phyloP scores from a whole-genome alignment of 371 early-diverging fungal species.

The Amoeboradix gromovi region DNA sequence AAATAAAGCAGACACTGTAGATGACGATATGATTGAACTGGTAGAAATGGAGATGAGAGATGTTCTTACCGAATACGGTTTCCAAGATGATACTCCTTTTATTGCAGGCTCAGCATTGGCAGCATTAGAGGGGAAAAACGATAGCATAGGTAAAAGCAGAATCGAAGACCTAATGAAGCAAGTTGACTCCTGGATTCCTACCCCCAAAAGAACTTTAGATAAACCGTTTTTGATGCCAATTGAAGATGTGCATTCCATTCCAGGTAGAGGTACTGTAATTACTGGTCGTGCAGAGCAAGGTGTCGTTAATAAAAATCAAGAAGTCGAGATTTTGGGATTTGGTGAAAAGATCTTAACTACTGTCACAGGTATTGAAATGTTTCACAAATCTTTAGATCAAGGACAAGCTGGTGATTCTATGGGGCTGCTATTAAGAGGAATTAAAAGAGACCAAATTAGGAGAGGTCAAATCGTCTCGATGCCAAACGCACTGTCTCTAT shows the following conservation, averaged over 20 bases:
- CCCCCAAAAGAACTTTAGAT: conserved; percentile 71
- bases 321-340: conserved; percentile 85
- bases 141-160: conserved; percentile 62
- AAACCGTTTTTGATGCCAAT: conserved; percentile 93
- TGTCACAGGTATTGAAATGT: conserved; percentile 89
- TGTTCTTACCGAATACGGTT: conserved; percentile 62
- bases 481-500: conserved; percentile 67
- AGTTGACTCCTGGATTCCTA: conserved; percentile 73
- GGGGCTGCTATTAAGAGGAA: conserved; percentile 79
- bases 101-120: conserved; percentile 81
- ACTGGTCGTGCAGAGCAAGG: conserved; percentile 96
- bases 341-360: conserved; percentile 44
- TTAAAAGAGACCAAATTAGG: conserved; percentile 81
- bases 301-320: conserved; percentile 58
- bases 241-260: conserved; percentile 75
- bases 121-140: conserved; percentile 67
- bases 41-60: conserved; percentile 97
- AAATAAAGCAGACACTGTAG: conserved; percentile 94
- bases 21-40: conserved; percentile 91
- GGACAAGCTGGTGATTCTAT: conserved; percentile 95
- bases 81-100: conserved; percentile 75
- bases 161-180: conserved; percentile 69
- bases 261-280: conserved; percentile 93
- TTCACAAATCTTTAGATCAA: conserved; percentile 69
- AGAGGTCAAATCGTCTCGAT: conserved; percentile 76